These are phyloP conservation scores for Barnettozyma siamensis DNA, from an alignment of 805 yeast genomes.

Conservation along the genomic window DNA sequence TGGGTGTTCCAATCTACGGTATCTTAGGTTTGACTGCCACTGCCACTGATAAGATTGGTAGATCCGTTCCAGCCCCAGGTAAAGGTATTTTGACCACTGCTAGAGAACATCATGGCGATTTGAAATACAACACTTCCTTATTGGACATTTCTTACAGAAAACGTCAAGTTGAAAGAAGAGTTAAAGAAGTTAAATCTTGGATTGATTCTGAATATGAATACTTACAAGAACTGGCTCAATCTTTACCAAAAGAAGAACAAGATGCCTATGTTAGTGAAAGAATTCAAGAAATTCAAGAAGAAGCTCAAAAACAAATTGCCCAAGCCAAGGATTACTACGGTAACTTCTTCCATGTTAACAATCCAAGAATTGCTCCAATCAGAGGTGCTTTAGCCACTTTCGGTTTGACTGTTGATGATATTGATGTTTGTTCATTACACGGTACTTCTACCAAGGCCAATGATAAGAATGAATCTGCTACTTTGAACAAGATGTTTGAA, in stretches of 20 bases:
- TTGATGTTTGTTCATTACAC: constrained; percentile 97
- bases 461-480: constrained; percentile 95
- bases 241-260: constrained; percentile 42
- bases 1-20: constrained; percentile 99
- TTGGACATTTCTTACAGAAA: constrained; percentile 89
- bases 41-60: constrained; percentile 97
- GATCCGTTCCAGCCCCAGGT: constrained; percentile 99
- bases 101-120: constrained; percentile 79
- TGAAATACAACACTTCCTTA: constrained; percentile 73
- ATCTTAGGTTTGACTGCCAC: constrained; percentile 91
- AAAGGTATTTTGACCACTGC: constrained; percentile 98
- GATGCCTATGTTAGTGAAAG: constrained; percentile 70
- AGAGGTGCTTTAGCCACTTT: constrained; percentile 96
- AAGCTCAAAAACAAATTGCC: constrained; percentile 76
- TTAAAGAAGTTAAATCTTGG: constrained; percentile 75
- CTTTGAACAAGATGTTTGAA: constrained; percentile 86
- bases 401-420: constrained; percentile 89
- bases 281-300: constrained; percentile 79
- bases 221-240: constrained; percentile 65
- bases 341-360: constrained; percentile 85
- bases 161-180: constrained; percentile 81
- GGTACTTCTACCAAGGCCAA: constrained; percentile 99
- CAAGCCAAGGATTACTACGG: constrained; percentile 94
- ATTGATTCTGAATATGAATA: constrained; percentile 71
- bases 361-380: constrained; percentile 92